Evolutionary conservation across 2,329 filamentous ascomycete species (phyloP).

Genomic region (Tolypocladium tundrense): DNA sequence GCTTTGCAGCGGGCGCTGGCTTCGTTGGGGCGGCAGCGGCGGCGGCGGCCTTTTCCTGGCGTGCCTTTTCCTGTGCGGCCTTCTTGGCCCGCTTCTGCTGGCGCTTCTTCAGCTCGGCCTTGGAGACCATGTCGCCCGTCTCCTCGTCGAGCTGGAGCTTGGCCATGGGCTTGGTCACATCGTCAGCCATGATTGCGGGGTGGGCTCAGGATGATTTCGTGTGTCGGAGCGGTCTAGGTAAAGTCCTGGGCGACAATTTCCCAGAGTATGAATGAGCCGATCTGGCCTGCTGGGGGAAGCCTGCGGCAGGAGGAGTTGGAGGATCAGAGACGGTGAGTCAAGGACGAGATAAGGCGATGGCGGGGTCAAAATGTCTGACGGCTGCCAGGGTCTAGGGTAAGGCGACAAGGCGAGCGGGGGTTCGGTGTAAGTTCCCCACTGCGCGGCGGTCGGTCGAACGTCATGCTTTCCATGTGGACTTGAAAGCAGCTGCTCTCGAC

Average conservation of each 20-base stretch:
- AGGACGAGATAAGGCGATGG: not conserved
- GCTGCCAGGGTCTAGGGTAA: not conserved
- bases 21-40: constrained; percentile 28
- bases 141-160: constrained; percentile 53
- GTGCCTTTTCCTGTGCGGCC: constrained; percentile 54
- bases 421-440: not conserved
- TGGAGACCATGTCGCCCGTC: constrained; percentile 55
- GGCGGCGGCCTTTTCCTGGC: constrained; percentile 73
- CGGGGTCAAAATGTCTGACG: not conserved
- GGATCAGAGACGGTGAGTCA: not conserved
- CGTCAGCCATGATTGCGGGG: constrained; percentile 31
- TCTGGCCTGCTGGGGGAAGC: not conserved
- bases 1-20: constrained; percentile 9
- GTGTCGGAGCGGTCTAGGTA: not conserved
- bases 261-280: not conserved
- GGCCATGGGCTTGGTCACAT: constrained; percentile 34
- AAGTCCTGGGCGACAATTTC: not conserved
- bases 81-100: constrained; percentile 47
- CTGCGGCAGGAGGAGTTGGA: not conserved
- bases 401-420: not conserved
- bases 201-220: not conserved
- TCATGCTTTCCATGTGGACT: not conserved
- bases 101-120: constrained; percentile 51
- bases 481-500: not conserved
- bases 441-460: not conserved